phyloP scores from a whole-genome alignment of 2,329 filamentous ascomycete species.

The Cladosporium velox region DNA sequence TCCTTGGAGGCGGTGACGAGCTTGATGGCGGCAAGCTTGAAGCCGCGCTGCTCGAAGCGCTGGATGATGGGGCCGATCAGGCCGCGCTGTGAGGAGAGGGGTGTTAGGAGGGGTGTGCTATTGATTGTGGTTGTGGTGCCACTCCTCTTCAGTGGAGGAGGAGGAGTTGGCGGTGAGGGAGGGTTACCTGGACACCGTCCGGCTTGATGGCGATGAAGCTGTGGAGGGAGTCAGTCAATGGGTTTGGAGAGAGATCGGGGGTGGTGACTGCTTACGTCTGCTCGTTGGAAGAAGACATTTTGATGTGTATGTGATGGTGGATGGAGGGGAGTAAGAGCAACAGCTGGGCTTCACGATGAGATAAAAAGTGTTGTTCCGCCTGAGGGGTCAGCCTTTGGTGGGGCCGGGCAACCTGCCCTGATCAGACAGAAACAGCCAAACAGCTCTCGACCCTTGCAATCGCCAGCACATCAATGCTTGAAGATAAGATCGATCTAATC shows the following conservation, averaged over 20 bases:
- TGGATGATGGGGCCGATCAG: slow-evolving; percentile 96
- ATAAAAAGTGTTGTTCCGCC: slow-evolving; percentile 13
- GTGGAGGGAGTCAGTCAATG: slow-evolving; percentile 22
- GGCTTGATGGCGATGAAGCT: slow-evolving; percentile 99
- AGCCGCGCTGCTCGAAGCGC: slow-evolving; percentile 97
- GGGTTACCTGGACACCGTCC: slow-evolving; percentile 91
- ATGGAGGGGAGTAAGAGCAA: slow-evolving; percentile 1
- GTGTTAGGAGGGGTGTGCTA: slow-evolving; percentile 22
- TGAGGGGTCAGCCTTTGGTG: slow-evolving; percentile 11
- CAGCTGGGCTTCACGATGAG: slow-evolving; percentile 1
- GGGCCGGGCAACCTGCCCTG: slow-evolving; percentile 1
- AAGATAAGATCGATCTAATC: slow-evolving; percentile 7
- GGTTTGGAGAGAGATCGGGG: not conserved
- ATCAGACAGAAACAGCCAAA: not conserved
- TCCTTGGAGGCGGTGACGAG: slow-evolving; percentile 83
- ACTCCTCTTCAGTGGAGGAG: not conserved
- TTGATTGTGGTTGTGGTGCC: slow-evolving; percentile 1
- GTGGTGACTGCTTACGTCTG: slow-evolving; percentile 69
- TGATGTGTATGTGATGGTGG: slow-evolving; percentile 40
- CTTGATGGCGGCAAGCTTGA: slow-evolving; percentile 99
- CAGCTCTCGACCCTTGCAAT: not conserved
- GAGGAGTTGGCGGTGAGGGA: not conserved
- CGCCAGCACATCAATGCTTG: not conserved
- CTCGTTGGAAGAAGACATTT: slow-evolving; percentile 67
- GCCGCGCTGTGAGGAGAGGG: slow-evolving; percentile 68